Conservation (phyloP, 441 rosid species). For the Euphorbia celastroides region DNA sequence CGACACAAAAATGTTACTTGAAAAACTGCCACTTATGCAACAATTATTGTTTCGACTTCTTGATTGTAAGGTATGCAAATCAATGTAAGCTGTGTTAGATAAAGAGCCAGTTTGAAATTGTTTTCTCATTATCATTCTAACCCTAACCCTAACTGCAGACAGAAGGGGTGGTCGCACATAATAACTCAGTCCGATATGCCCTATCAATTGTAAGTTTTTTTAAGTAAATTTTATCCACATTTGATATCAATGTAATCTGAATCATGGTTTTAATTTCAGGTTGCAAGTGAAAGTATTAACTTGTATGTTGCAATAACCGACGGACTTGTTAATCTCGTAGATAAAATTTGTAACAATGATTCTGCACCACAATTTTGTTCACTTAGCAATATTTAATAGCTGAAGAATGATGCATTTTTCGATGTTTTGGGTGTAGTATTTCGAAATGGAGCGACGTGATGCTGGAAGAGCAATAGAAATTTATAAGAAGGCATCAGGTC, state of each 20-base stretch:
- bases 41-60: conserved; percentile 45
- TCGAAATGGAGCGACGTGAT: conserved; percentile 43
- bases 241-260: neutral
- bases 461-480: conserved; percentile 44
- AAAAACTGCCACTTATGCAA: conserved; percentile 45
- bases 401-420: neutral
- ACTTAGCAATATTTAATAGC: neutral
- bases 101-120: no score
- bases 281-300: conserved; percentile 40
- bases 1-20: conserved; percentile 33
- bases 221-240: neutral
- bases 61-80: conserved; percentile 41
- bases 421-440: conserved; percentile 29
- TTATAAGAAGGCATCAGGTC: conserved; percentile 39
- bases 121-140: no score
- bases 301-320: conserved; percentile 41
- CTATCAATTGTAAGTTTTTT: conserved; percentile 40
- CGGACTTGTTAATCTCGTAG: conserved; percentile 40
- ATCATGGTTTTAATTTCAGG: conserved; percentile 24
- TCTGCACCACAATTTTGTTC: neutral
- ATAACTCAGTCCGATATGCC: conserved; percentile 35
- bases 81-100: no score
- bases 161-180: conserved; percentile 39
- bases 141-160: no score
- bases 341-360: conserved; percentile 35